Conservation (phyloP, 164 flowering plant species). For the Tetrastigma voinierianum region DNA sequence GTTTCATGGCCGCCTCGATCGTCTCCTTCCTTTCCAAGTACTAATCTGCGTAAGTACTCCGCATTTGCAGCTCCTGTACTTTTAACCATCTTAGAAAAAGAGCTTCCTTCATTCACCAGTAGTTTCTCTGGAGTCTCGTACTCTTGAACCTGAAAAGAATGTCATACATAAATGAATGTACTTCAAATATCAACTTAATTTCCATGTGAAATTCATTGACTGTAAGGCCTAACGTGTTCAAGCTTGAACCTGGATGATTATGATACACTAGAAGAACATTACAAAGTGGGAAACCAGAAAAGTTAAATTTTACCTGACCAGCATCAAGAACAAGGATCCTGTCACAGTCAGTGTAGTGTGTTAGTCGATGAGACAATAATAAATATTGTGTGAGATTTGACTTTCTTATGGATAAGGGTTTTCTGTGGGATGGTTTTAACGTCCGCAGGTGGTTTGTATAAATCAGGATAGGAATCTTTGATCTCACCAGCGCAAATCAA, state of each 20-base stretch:
- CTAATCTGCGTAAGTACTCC: conserved; percentile 40
- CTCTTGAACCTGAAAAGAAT: conserved; percentile 41
- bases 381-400: conserved; percentile 49
- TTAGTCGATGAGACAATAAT: conserved; percentile 52
- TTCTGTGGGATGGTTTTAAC: conserved; percentile 52
- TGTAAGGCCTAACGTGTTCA: not conserved
- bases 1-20: conserved; percentile 23
- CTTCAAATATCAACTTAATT: too few relatives aligned
- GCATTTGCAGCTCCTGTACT: conserved; percentile 68
- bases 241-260: too few relatives aligned
- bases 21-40: conserved; percentile 29
- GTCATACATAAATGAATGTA: too few relatives aligned
- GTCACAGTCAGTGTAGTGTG: conserved; percentile 50
- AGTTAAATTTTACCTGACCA: conserved; percentile 28
- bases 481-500: conserved; percentile 43
- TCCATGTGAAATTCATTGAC: too few relatives aligned
- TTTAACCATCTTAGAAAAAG: conserved; percentile 58
- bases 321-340: conserved; percentile 52
- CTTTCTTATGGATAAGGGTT: conserved; percentile 49
- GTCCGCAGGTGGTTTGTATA: too few relatives aligned
- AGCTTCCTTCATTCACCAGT: conserved; percentile 34
- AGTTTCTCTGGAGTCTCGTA: conserved; percentile 46
- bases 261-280: too few relatives aligned
- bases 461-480: conserved; percentile 53
- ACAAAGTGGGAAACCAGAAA: not conserved